Conservation (phyloP, 2,329 filamentous ascomycete genomes). For the Thielaviopsis populi region DNA sequence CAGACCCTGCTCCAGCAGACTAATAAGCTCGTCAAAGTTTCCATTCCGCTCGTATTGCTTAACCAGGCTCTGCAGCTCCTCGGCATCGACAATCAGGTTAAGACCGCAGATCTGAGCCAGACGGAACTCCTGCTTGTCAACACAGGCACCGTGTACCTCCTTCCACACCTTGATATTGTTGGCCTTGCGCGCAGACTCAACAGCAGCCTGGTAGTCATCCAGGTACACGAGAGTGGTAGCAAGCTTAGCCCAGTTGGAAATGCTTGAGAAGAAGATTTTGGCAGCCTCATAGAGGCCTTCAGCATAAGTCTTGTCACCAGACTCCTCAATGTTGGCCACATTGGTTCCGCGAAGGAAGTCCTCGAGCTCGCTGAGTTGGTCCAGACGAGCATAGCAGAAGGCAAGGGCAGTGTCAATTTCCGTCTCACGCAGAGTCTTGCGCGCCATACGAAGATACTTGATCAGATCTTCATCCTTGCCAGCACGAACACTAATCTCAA, state of each 20-base stretch:
- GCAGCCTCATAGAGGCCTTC: slow-evolving; percentile 91
- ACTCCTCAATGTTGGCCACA: slow-evolving; percentile 89
- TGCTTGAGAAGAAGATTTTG: slow-evolving; percentile 97
- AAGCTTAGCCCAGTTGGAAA: slow-evolving; percentile 99
- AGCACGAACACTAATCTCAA: slow-evolving; percentile 85
- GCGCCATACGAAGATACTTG: slow-evolving; percentile 92
- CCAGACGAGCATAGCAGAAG: slow-evolving; percentile 82
- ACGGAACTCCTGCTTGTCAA: slow-evolving; percentile 96
- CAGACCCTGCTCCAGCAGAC: slow-evolving; percentile 83
- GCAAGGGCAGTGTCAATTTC: slow-evolving; percentile 86
- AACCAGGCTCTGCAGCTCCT: slow-evolving; percentile 82
- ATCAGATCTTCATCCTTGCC: slow-evolving; percentile 96
- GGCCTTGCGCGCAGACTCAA: slow-evolving; percentile 94
- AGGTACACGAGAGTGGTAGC: slow-evolving; percentile 96
- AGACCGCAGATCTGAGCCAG: slow-evolving; percentile 97
- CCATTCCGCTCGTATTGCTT: slow-evolving; percentile 94
- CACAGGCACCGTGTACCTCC: slow-evolving; percentile 91
- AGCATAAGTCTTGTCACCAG: slow-evolving; percentile 92
- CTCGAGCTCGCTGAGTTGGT: slow-evolving; percentile 84
- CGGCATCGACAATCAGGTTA: slow-evolving; percentile 93
- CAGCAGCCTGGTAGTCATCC: slow-evolving; percentile 89
- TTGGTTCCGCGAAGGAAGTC: slow-evolving; percentile 90
- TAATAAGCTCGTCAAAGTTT: slow-evolving; percentile 96
- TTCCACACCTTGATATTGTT: slow-evolving; percentile 99
- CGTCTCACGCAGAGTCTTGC: slow-evolving; percentile 89